Conservation (phyloP, 1,284 basidiomycete species). For the Papiliotrema laurentii region DNA sequence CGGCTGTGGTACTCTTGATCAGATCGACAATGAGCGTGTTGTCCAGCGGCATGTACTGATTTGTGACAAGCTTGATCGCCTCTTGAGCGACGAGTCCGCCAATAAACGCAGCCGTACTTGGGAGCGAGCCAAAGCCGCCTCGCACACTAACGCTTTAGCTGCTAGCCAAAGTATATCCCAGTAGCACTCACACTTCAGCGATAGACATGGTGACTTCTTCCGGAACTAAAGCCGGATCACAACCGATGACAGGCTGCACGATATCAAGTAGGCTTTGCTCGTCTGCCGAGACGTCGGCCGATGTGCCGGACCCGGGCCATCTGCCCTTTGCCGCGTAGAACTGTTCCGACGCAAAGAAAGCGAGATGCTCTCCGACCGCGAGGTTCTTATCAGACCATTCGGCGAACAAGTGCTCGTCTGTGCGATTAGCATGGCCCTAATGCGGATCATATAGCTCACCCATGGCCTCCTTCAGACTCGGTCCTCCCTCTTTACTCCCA, state of each 20-base stretch:
- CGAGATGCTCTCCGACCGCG: constrained; percentile 35
- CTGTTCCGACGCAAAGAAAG: constrained; percentile 49
- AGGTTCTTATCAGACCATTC: constrained; percentile 2
- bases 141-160: constrained; percentile 52
- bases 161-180: background rate
- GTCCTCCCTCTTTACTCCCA: constrained; percentile 53
- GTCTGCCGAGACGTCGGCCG: constrained; percentile 45
- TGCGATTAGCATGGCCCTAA: background rate
- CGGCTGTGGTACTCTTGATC: constrained; percentile 51
- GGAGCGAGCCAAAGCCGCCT: constrained; percentile 77
- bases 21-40: constrained; percentile 84
- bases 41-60: constrained; percentile 88
- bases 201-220: constrained; percentile 62
- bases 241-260: constrained; percentile 16
- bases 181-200: constrained; percentile 67
- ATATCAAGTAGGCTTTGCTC: constrained; percentile 30
- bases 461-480: constrained; percentile 49
- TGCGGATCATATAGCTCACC: constrained; percentile 51
- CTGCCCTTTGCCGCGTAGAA: constrained; percentile 45
- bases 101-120: constrained; percentile 86
- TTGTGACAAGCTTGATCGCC: constrained; percentile 93
- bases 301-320: constrained; percentile 49
- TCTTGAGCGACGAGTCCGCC: constrained; percentile 97
- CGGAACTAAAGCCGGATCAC: constrained; percentile 51
- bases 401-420: constrained; percentile 5